Evolutionary conservation across 768 basidiomycete genomes (phyloP).

Genomic region (Lactarius deliciosus): DNA sequence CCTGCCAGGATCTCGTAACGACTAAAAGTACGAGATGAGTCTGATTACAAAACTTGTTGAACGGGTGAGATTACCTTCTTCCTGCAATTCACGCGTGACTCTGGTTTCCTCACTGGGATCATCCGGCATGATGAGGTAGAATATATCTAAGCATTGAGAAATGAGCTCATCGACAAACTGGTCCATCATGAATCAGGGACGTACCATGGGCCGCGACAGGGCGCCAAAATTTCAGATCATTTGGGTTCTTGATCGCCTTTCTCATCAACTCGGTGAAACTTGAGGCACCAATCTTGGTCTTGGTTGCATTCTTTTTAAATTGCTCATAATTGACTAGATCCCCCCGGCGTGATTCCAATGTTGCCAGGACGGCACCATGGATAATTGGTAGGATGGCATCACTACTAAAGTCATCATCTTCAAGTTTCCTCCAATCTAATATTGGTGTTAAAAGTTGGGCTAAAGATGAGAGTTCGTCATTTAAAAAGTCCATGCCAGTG

Average conservation of each 20-base stretch:
- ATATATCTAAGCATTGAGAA: background rate
- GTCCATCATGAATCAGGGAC: background rate
- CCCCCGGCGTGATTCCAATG: no score
- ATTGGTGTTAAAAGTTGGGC: no score
- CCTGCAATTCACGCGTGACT: no score
- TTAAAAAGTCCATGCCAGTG: no score
- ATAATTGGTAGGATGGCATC: no score
- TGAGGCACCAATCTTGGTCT: background rate
- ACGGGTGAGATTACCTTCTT: no score
- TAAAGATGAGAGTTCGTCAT: no score
- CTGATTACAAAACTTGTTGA: no score
- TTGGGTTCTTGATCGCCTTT: background rate
- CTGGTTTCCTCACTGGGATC: background rate
- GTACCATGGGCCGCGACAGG: background rate
- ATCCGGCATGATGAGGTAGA: background rate
- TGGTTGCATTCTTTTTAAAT: background rate
- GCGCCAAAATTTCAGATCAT: background rate
- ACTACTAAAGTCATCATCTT: background rate
- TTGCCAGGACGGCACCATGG: no score
- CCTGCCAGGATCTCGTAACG: no score
- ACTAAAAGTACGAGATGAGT: no score
- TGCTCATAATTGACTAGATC: constrained; percentile 31
- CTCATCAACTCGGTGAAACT: background rate
- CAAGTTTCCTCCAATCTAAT: no score
- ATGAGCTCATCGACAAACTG: background rate